These are phyloP conservation scores for Puccinia horiana DNA, from an alignment of 1,284 basidiomycete species.

Conservation along the genomic window DNA sequence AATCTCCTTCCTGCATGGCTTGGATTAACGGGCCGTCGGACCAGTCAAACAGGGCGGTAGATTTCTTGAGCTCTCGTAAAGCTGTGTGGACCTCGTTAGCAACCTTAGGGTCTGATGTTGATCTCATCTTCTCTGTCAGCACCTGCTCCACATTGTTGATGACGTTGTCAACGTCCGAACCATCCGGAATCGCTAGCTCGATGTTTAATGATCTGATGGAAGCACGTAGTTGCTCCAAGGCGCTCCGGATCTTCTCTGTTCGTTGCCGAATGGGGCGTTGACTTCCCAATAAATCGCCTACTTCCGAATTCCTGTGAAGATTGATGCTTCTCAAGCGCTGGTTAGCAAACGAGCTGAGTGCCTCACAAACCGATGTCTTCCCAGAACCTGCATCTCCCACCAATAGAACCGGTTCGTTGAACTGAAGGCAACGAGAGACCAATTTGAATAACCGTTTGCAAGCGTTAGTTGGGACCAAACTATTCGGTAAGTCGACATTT, in stretches of 20 bases:
- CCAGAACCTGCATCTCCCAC: slow-evolving; percentile 98
- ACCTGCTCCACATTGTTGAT: slow-evolving; percentile 84
- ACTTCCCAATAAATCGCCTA: slow-evolving; percentile 92
- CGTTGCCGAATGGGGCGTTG: slow-evolving; percentile 89
- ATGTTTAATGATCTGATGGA: slow-evolving; percentile 50
- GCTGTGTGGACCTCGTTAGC: slow-evolving; percentile 5
- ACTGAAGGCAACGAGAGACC: slow-evolving; percentile 76
- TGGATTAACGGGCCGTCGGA: slow-evolving; percentile 90
- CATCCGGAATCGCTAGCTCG: slow-evolving; percentile 51
- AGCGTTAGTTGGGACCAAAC: slow-evolving; percentile 79
- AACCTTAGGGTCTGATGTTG: slow-evolving; percentile 8
- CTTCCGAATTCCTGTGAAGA: slow-evolving; percentile 99
- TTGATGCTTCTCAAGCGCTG: slow-evolving; percentile 76
- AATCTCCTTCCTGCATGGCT: slow-evolving; percentile 82
- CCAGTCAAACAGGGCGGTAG: slow-evolving; percentile 90
- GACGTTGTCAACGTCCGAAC: slow-evolving; percentile 63
- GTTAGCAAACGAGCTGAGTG: slow-evolving; percentile 72
- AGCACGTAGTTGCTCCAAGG: slow-evolving; percentile 55
- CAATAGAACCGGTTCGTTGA: slow-evolving; percentile 93
- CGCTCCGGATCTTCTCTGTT: slow-evolving; percentile 58
- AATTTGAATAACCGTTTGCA: slow-evolving; percentile 89
- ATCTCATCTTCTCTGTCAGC: slow-evolving; percentile 72
- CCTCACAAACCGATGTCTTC: slow-evolving; percentile 94
- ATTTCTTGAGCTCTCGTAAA: slow-evolving; percentile 61
- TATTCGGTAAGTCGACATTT: slow-evolving; percentile 60